Evolutionary conservation across 2,329 filamentous ascomycete genomes (phyloP).

Genomic region (Penicillium sp.): DNA sequence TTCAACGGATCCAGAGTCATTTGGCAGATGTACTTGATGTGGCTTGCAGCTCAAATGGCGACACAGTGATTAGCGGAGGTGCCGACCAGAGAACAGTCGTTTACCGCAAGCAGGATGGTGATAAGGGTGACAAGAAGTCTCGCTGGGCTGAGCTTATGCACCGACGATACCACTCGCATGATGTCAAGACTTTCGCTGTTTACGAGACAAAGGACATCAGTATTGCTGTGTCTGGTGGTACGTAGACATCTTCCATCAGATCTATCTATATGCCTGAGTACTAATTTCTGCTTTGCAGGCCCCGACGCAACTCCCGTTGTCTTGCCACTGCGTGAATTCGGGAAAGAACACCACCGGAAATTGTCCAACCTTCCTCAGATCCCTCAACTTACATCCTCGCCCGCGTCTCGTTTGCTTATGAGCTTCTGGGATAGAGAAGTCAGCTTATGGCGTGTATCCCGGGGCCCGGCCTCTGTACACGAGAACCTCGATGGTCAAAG

Average conservation of each 20-base stretch:
- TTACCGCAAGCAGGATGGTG: constrained; percentile 62
- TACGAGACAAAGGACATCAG: constrained; percentile 84
- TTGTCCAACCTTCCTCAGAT: constrained; percentile 82
- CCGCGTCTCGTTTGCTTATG: constrained; percentile 71
- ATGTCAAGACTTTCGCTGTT: constrained; percentile 90
- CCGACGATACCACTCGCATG: constrained; percentile 83
- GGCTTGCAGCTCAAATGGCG: constrained; percentile 76
- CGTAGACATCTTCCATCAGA: constrained; percentile 27
- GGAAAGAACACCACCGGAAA: constrained; percentile 75
- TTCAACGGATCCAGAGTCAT: constrained; percentile 82
- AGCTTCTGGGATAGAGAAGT: constrained; percentile 93
- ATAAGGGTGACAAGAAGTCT: constrained; percentile 53
- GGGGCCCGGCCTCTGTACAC: constrained; percentile 47
- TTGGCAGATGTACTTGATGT: constrained; percentile 88
- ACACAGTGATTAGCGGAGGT: constrained; percentile 80
- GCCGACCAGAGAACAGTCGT: constrained; percentile 86
- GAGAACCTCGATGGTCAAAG: constrained; percentile 42
- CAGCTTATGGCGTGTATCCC: constrained; percentile 70
- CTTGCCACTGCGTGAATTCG: constrained; percentile 74
- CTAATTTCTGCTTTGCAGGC: constrained; percentile 54
- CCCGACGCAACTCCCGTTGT: constrained; percentile 83
- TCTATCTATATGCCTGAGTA: constrained; percentile 6
- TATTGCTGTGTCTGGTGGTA: constrained; percentile 87
- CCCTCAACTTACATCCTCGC: constrained; percentile 70
- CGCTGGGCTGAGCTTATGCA: constrained; percentile 87